Evolutionary conservation across 1,284 basidiomycete genomes (phyloP).

Genomic region (Puccinia horiana): DNA sequence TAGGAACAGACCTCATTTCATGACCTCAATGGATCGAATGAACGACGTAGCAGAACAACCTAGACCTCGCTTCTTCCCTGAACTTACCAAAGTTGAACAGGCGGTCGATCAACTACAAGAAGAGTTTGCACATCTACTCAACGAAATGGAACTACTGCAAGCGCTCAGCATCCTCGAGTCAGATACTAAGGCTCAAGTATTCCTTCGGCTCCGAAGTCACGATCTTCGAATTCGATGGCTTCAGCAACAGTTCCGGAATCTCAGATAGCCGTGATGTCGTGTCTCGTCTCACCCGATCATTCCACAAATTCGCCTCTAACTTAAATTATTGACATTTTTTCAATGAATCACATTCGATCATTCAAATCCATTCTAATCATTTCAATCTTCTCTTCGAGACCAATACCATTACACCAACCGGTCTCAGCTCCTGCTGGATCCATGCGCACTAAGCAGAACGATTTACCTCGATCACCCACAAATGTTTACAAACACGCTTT

Average conservation of each 20-base stretch:
- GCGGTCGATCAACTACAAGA: conserved; percentile 30
- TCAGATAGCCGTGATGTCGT: conserved; percentile 1
- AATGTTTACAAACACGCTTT: not conserved
- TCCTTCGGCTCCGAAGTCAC: conserved; percentile 23
- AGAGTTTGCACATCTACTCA: conserved; percentile 24
- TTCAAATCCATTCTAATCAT: not conserved
- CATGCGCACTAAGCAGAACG: not conserved
- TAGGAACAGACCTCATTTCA: not conserved
- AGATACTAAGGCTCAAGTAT: conserved; percentile 25
- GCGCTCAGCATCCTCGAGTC: conserved; percentile 26
- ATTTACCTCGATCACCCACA: not conserved
- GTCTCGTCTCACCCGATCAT: not conserved
- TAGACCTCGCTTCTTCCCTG: conserved; percentile 2
- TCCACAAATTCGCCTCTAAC: not conserved
- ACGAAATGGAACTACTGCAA: conserved; percentile 16
- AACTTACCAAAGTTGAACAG: conserved; percentile 28
- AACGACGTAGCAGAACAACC: not conserved
- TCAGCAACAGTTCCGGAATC: conserved; percentile 22
- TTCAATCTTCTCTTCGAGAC: not conserved
- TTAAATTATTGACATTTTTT: not conserved
- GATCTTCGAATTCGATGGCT: conserved; percentile 24
- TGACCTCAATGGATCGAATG: not conserved
- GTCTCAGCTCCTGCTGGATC: not conserved
- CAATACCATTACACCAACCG: not conserved
- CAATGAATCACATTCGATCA: not conserved